A percentile compares a stretch with the other conserved stretches of the same genome.
phyloP scores from a whole-genome alignment of 2,329 filamentous ascomycete genomes.

The Fusarium pininemorale region DNA sequence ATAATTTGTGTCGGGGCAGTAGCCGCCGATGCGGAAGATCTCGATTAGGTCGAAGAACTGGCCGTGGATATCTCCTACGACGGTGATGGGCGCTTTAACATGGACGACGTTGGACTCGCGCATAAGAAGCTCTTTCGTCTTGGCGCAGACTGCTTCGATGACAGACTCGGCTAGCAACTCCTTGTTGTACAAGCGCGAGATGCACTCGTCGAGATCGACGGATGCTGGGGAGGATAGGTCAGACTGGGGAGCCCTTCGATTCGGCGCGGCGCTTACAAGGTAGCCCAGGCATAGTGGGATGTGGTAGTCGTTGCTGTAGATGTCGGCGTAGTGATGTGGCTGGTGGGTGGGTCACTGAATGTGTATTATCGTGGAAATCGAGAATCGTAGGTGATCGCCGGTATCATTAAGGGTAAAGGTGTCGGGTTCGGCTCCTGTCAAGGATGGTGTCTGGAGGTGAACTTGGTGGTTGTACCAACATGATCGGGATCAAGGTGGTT shows the following conservation, averaged over 20 bases:
- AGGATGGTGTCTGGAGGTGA: constrained; percentile 49
- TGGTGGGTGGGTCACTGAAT: constrained; percentile 7
- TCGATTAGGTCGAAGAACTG: constrained; percentile 99
- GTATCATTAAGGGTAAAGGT: constrained; percentile 56
- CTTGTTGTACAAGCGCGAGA: constrained; percentile 94
- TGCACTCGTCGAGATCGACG: constrained; percentile 98
- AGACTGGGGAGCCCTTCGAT: constrained; percentile 15
- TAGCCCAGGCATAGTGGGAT: constrained; percentile 63
- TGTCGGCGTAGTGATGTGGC: not conserved
- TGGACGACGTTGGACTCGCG: constrained; percentile 99
- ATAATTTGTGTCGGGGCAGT: constrained; percentile 98
- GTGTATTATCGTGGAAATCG: constrained; percentile 12
- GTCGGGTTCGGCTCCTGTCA: constrained; percentile 48
- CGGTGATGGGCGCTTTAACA: constrained; percentile 92
- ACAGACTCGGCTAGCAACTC: constrained; percentile 97
- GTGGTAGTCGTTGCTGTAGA: not conserved
- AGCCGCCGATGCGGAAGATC: constrained; percentile 98
- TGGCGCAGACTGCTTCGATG: constrained; percentile 98
- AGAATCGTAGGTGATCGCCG: constrained; percentile 38
- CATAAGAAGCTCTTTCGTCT: constrained; percentile 98
- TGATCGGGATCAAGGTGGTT: constrained; percentile 49
- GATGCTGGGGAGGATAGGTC: constrained; percentile 67
- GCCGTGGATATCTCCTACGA: constrained; percentile 97
- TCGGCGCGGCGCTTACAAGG: constrained; percentile 56
- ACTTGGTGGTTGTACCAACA: constrained; percentile 52